Base-by-base conservation (phyloP, 2,329 filamentous ascomycete genomes). In the Didymella pomorum region DNA sequence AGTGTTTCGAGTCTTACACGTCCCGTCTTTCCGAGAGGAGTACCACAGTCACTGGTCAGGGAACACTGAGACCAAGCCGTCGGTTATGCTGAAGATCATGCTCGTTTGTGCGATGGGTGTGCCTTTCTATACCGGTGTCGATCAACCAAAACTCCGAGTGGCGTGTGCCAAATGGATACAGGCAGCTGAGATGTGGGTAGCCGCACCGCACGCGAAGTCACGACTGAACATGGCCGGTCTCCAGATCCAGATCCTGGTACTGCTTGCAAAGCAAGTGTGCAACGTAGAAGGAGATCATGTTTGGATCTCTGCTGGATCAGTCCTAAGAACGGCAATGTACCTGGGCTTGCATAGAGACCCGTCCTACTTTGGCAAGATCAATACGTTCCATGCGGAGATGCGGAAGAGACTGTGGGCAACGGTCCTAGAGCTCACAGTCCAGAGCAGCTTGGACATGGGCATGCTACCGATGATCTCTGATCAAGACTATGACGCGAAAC, bases 101-200 rank as follows among this genome's bases (percentile, higher is more conserved):
- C 64, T 74, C 2, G 67, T 72, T 2, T 69, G 65, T 31, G 69
- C 71, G 11, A 71, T 74, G 21, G 7, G 80, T 82, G 64, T 65
- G 0, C 59, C 63, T 0, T 81, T 88, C 18, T 86, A 86, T 2
- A 80, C 82, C 0, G 74, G 78, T 2, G 74, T 76, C 0, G 80
- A 83, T 39, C 82, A 80, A 0, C 63, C 84, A 11, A 79, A 81
- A 3, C 54, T 78, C 8, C 63, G 66, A n/a, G 42, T 43, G 3
- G 41, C 56, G 23, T 78, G 0, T 1, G 69, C 81, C 16, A 78
- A 72, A 37, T 89, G 86, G 86, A 74, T 87, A 0, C 82, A 85
- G 56, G 84, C 86, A 53, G 84, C 82, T 0, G 81, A 84, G 43
- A 78, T 79, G 0, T 88, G 84, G 83, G 61, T 84, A 0, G 80